Evolutionary conservation across 2,329 filamentous ascomycete species (phyloP), one percentile per base, ranked within the genome.

Genomic region (Colletotrichum coccodes): DNA sequence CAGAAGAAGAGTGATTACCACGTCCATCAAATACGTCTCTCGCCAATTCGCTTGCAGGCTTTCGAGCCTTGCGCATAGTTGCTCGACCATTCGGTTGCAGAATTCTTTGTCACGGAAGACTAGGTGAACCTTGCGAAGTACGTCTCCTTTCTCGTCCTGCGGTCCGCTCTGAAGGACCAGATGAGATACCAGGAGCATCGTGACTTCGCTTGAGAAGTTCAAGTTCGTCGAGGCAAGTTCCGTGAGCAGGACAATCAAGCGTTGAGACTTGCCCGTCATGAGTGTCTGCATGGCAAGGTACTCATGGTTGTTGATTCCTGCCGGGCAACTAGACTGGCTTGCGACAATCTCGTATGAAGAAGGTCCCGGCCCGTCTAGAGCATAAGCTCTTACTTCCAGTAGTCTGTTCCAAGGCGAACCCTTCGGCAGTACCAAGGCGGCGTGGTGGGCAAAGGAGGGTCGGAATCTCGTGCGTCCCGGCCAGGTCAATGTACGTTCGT

Each of bases 131-230:
- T 79, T 74, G 1, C 90, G 82, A 0, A 87, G 74, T 2, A 70
- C 7, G 23, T 82, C 75, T 3, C 71, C 38, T 0, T 73, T 59
- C 5, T 70, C 36, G 0, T 73, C 64, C 3, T 44, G 12, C 18
- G 89, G 89, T 0, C 91, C 91, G 1, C 81, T 83, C 70, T 92
- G 86, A 0, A 86, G 70, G 0, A 84, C 79, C 1, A 92, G 77
- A 9, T 87, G 85, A 1, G 79, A 77, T 1, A 93, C 74, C 0
- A 91, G 71, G 0, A 79, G 67, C 34, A 81, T 81, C 0, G 86
- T 87, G 0, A 84, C 80, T 34, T 87, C 82, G 0, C 83, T 84
- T 34, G 86, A 88, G 69, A 92, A 88, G 70, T 92, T 91, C 3
- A 94, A 59, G 67, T 87, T 77, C 0, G 85, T 82, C 0, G 84